Evolutionary conservation across 164 flowering plant species (phyloP), one percentile per base, ranked within the genome.

Genomic region (Protea cynaroides): DNA sequence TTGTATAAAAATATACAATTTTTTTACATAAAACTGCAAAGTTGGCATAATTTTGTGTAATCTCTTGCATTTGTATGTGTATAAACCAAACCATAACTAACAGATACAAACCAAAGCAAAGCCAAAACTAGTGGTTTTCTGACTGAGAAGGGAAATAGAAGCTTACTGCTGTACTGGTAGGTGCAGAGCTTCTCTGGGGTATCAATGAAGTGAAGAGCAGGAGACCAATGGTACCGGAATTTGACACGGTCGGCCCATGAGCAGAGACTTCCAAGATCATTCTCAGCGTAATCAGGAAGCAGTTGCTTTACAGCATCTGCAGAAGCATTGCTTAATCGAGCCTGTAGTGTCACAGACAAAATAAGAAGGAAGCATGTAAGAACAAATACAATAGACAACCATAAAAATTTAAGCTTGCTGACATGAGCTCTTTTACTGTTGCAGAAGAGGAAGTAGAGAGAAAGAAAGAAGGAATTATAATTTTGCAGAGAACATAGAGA

Each of bases 161-260:
- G 67, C 86, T 75, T 38, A 89, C 98, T 88, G 49, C 56, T 66
- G 71, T 84, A 88, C 43, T 82, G 75, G 68, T 81, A 93, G 19
- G 56, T 78, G 80, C 98, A 93, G 65, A 81, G 76, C 29, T 59
- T 22, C 65, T 90, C 97, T 25, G 98, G 96, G 18, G 92, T 86
- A 58, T 93, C 71, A 13, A 89, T 81, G 75, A 64, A 93, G 72
- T 90, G 98, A 62, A 93, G 95, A 29, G 94, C 65, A 22, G 85
- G 62, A 1, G 97, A 88, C 97, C 98, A 90, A 54, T 72, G 92
- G 57, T 82, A 89, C 15, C 73, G 74, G 55, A 88, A 87, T 79
- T 76, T 87, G 52, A 93, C 83, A 7, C 56, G 74, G 52, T 93
- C 97, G 14, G 97, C 96, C 98, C 97, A 93, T 5, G 80, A 74